Evolutionary conservation across 305 asterid species (phyloP).

Genomic region (Solanum hybrid): DNA sequence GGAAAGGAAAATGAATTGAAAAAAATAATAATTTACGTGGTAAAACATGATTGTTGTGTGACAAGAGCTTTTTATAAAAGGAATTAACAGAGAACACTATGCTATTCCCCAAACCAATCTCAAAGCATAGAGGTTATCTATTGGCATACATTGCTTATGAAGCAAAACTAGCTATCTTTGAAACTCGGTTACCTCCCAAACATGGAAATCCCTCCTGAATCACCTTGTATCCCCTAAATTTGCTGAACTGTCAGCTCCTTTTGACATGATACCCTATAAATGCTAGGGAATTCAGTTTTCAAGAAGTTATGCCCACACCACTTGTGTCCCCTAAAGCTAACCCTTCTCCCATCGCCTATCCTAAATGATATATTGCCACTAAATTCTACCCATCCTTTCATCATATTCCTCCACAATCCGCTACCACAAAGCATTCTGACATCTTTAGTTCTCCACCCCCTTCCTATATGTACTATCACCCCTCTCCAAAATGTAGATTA

Average conservation of each 20-base stretch:
- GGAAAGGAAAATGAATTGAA: not conserved
- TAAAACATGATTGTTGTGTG: not conserved
- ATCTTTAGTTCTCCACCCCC: not conserved
- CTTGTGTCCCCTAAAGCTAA: not conserved
- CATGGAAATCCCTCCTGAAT: not conserved
- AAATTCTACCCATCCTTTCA: not conserved
- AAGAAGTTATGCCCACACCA: not conserved
- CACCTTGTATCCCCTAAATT: not conserved
- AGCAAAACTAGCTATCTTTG: not conserved
- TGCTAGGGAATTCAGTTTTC: not conserved
- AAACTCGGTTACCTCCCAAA: not conserved
- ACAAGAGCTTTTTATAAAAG: not conserved
- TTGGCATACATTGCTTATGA: not conserved
- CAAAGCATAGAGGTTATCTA: not conserved
- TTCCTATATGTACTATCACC: not conserved
- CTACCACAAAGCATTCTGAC: not conserved
- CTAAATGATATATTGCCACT: not conserved
- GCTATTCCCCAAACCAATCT: not conserved
- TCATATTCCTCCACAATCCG: not conserved
- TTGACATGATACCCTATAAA: not conserved
- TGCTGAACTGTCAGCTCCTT: not conserved
- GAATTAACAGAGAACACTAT: not conserved
- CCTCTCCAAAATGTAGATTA: not conserved
- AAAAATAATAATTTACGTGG: not conserved
- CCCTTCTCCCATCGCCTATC: not conserved